Evolutionary conservation across 257 asterid species (phyloP).

Genomic region (Scutellaria minor): DNA sequence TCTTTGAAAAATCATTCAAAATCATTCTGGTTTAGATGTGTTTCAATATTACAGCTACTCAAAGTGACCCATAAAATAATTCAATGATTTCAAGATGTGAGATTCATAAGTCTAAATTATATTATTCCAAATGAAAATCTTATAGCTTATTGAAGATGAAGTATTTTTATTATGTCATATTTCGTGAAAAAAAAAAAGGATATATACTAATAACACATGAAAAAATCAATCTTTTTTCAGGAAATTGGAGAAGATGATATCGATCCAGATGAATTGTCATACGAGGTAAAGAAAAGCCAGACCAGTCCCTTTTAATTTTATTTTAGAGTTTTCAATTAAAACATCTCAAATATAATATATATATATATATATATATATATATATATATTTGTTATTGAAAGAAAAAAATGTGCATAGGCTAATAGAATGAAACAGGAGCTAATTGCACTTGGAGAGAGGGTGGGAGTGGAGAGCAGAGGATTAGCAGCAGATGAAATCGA

Average conservation of each 20-base stretch:
- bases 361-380: background rate
- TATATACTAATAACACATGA: background rate
- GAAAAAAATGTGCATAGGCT: background rate
- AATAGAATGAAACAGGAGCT: conserved; percentile 49
- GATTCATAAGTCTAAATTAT: no score
- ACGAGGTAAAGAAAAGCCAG: conserved; percentile 48
- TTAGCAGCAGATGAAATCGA: conserved; percentile 54
- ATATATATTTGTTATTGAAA: background rate
- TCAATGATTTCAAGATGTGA: no score
- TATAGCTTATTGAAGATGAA: no score
- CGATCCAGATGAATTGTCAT: conserved; percentile 68
- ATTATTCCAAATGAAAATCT: no score
- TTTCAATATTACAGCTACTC: no score
- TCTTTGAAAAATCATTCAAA: no score
- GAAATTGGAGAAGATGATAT: conserved; percentile 65
- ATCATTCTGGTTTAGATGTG: background rate
- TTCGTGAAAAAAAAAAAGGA: background rate
- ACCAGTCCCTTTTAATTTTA: background rate
- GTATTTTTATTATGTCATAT: background rate
- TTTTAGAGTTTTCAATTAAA: no score
- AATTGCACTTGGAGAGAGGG: conserved; percentile 69
- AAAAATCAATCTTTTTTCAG: conserved; percentile 24
- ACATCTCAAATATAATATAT: background rate
- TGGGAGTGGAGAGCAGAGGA: conserved; percentile 70
- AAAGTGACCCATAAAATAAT: no score